Percentiles rank a stretch among this genome's conserved stretches.
phyloP scores from a whole-genome alignment of 2,329 filamentous ascomycete species.

The Trichoderma lentiforme region DNA sequence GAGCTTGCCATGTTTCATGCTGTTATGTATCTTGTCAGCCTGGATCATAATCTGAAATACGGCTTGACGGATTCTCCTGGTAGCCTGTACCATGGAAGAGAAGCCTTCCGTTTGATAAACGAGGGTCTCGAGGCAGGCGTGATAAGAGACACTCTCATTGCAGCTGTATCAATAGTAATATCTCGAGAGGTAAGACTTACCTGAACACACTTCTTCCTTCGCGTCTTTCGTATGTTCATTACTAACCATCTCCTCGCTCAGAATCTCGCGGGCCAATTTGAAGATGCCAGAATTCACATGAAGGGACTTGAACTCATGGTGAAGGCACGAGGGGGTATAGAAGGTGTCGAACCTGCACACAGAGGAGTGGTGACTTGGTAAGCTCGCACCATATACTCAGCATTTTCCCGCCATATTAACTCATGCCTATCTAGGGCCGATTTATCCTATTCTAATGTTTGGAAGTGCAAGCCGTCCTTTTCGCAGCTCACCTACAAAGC shows the following conservation, averaged over 20 bases:
- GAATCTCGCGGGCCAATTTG: conserved; percentile 8
- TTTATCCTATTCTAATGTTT: not conserved
- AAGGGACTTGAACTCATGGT: not conserved
- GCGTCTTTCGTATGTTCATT: too few species aligned
- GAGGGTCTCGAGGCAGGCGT: not conserved
- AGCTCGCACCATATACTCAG: not conserved
- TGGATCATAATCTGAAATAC: conserved; percentile 3
- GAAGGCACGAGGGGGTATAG: not conserved
- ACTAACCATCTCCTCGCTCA: not conserved
- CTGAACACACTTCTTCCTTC: not conserved
- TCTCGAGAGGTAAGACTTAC: not conserved
- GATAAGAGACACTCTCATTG: conserved; percentile 1
- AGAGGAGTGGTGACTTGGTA: not conserved
- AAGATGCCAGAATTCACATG: not conserved
- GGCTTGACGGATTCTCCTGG: not conserved
- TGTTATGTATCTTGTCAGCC: conserved; percentile 1
- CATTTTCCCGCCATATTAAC: not conserved
- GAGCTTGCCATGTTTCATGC: conserved; percentile 4
- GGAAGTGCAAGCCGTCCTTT: not conserved
- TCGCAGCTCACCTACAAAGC: not conserved
- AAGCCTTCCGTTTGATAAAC: conserved; percentile 3
- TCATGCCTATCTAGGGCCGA: not conserved
- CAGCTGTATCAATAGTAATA: not conserved
- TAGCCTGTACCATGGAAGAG: conserved; percentile 1
- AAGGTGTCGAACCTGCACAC: not conserved